Evolutionary conservation across 176 grass and related monocot genomes (phyloP), one percentile per base, ranked within the genome.

Genomic region (Rhynchospora tenuis): DNA sequence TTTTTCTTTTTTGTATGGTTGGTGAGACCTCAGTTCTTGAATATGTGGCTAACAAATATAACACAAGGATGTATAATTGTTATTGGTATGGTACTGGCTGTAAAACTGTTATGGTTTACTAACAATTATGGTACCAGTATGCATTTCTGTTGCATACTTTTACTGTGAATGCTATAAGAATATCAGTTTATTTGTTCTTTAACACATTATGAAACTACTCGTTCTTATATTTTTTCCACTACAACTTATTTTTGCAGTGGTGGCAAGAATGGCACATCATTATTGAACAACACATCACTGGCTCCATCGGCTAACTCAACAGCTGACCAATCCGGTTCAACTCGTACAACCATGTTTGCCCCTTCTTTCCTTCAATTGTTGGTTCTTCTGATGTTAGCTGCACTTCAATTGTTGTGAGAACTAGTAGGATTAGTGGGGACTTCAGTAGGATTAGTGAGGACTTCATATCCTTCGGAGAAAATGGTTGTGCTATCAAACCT

Each of bases 281-380:
- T 94, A 62, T 61, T 94, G 81, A 98, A 98, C 26, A 85, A 85
- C 26, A 90, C 89, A 12, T 86, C 90, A 7, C 57, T 94, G 27
- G 95, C 81, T 73, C 95, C 95, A 46, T 93, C 95, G 24, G 59
- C 92, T 1, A 98, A 98, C 81, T 92, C 95, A 55, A 91, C 94
- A 12, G 81, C 84, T 0, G 68, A 83, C 4, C 76, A 84, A 6
- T 94, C 95, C 1, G 74, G 84, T 58, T 83, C 79, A n/a, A 23
- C 48, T 31, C 63, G 79, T 59, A 56, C 71, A 74, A 44, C 78
- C 24, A 83, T 83, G 59, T 86, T 85, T 50, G 60, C 59, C 2
- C 52, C 61, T 16, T 45, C 61, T 17, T 66, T 31, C 13, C 44
- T 82, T 38, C 60, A 82, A 82, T 67, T 64, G 44, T 66, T 82